Evolutionary conservation across 768 basidiomycete species (phyloP), one percentile per base, ranked within the genome.

Genomic region (Epithele typhae): DNA sequence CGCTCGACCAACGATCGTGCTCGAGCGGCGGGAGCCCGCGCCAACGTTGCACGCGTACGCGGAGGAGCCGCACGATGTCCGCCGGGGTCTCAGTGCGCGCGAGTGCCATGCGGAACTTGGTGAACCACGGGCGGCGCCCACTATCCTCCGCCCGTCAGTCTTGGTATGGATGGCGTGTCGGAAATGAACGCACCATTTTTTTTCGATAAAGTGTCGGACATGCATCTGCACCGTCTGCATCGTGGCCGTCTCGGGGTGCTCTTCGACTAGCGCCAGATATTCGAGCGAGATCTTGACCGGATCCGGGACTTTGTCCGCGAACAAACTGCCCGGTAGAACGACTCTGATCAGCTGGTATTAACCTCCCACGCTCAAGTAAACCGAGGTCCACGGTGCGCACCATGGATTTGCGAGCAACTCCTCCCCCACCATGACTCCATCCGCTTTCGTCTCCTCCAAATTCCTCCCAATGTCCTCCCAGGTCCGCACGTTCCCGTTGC

Each of bases 401-500:
- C 78, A 81, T 25, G 87, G 86, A 64, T 91, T 88, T 15, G 76
- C 78, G 4, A 88, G 68, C 25, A 90, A 64, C n/a, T 78, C 76
- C 59, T 90, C 87, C 8, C 84, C 88, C 1, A 89, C 84, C 88
- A 91, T 91, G 45, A 84, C 60, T 8, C 88, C 88, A 55, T 86
- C 80, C 36, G 85, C 84, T 14, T 74, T 69, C 3, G 86, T 87
- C 37, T 67, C 68, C 24, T 62, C 58, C 41, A 74, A 59, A 58
- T 89, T 88, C 21, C 59, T 59, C 49, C 64, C 60, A 11, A 89
- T 60, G 59, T 91, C 82, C 23, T 65, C 64, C 65, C 74, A 81
- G 15, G 61, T 65, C 25, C 79, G 75, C 15, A 90, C 87, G 58
- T 90, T 90, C 10, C 88, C 88, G 57, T 91, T 91, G 64, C 83